A percentile compares a stretch with the other conserved stretches of the same genome.
These are phyloP conservation scores for Pestalotiopsis sp. DNA, from an alignment of 2,329 filamentous ascomycete genomes.

Conservation along the genomic window DNA sequence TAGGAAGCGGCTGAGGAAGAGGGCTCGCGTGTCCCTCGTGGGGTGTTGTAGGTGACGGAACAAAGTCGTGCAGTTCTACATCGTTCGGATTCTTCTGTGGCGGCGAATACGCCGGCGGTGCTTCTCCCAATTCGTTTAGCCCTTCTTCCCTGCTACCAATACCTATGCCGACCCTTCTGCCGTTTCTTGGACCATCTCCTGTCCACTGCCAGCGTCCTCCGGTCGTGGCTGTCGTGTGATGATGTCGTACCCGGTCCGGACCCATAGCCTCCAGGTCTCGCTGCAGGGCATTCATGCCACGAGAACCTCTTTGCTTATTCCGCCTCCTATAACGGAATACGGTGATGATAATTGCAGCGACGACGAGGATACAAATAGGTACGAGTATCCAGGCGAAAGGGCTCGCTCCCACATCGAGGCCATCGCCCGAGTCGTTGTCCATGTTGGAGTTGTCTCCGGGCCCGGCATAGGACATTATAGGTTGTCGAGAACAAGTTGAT, in stretches of 20 bases:
- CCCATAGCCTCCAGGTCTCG: conserved; percentile 28
- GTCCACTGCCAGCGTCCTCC: conserved; percentile 14
- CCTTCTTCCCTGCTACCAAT: conserved; percentile 32
- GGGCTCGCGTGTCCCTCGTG: not conserved
- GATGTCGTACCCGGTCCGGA: conserved; percentile 15
- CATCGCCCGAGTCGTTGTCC: not conserved
- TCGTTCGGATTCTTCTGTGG: conserved; percentile 23
- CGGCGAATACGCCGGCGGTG: conserved; percentile 33
- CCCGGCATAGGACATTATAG: not conserved
- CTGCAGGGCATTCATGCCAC: conserved; percentile 21
- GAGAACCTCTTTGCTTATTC: conserved; percentile 19
- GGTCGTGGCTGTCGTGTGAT: conserved; percentile 11
- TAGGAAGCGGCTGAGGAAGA: conserved; percentile 1
- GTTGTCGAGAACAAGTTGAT: not conserved
- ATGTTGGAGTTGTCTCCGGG: not conserved
- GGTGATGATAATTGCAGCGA: conserved; percentile 25
- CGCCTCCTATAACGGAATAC: conserved; percentile 30
- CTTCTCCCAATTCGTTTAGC: conserved; percentile 35
- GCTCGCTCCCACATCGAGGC: conserved; percentile 1
- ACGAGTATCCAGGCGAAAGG: conserved; percentile 31
- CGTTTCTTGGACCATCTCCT: not conserved
- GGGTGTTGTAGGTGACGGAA: not conserved
- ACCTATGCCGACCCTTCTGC: conserved; percentile 15
- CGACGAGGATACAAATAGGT: conserved; percentile 31
- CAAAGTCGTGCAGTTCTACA: conserved; percentile 20